Evolutionary conservation across 2,329 filamentous ascomycete species (phyloP).

Genomic region (Epichloe coenophiala): DNA sequence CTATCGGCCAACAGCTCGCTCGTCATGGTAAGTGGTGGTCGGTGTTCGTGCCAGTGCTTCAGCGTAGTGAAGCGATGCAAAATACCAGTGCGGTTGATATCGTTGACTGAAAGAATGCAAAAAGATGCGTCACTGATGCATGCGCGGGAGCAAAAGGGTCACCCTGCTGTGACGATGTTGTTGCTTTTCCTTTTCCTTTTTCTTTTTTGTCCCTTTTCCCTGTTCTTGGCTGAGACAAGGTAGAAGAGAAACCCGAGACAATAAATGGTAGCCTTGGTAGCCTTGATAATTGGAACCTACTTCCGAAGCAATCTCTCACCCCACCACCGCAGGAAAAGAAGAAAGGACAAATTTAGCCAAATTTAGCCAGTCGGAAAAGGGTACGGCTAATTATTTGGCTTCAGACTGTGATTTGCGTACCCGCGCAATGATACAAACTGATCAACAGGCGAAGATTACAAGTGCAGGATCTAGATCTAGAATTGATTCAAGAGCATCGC

Average conservation of each 20-base stretch:
- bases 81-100: neutral
- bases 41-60: neutral
- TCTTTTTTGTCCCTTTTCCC: neutral
- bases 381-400: neutral
- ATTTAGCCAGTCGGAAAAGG: neutral
- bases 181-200: neutral
- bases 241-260: neutral
- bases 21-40: conserved; percentile 2
- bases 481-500: neutral
- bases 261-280: neutral
- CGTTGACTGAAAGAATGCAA: neutral
- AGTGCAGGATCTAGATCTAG: neutral
- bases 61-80: neutral
- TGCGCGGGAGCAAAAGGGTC: neutral
- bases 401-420: neutral
- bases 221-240: neutral
- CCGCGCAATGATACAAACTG: neutral
- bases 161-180: neutral
- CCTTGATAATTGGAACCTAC: neutral
- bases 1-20: conserved; percentile 1
- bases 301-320: neutral
- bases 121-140: neutral
- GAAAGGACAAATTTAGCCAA: conserved; percentile 4
- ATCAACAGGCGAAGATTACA: neutral
- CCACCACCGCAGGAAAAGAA: neutral